Evolutionary conservation across 2,329 filamentous ascomycete species (phyloP).

Genomic region (Chaetomium olivaceum): DNA sequence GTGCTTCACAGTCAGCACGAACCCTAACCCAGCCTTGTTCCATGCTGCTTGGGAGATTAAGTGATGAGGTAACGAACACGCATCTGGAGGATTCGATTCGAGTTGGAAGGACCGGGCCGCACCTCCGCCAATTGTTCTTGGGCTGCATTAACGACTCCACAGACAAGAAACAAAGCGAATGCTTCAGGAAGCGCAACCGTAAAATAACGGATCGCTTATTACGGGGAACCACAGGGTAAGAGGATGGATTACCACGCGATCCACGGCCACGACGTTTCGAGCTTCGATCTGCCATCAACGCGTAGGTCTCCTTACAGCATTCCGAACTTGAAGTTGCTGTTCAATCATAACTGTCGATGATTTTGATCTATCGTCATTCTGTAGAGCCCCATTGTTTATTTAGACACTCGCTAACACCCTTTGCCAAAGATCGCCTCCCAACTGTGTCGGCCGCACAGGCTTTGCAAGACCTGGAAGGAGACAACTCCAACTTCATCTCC

Average conservation of each 20-base stretch:
- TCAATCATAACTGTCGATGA: too few species aligned
- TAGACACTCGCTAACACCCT: conserved; percentile 13
- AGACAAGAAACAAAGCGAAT: background rate
- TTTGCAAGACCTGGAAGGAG: conserved; percentile 59
- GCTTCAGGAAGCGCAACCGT: background rate
- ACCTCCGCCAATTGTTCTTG: background rate
- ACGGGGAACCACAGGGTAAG: background rate
- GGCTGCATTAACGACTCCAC: background rate
- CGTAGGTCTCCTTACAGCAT: conserved; percentile 10
- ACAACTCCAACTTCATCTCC: conserved; percentile 52
- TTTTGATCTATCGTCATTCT: background rate
- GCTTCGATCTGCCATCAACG: conserved; percentile 49
- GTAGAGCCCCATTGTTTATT: background rate
- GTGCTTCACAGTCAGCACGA: background rate
- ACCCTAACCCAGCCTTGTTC: background rate
- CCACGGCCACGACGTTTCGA: conserved; percentile 61
- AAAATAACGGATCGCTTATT: background rate
- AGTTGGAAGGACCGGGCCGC: background rate
- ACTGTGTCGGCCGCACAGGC: conserved; percentile 76
- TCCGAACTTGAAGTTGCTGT: background rate
- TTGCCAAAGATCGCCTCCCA: conserved; percentile 66
- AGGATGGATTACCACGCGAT: conserved; percentile 60
- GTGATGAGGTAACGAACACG: background rate
- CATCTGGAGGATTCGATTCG: too few species aligned
- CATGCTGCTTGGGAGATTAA: too few species aligned